A percentile compares a stretch with the other conserved stretches of the same genome.
These are phyloP conservation scores for Laguncularia racemosa DNA, from an alignment of 345 rosid genomes.

Conservation along the genomic window DNA sequence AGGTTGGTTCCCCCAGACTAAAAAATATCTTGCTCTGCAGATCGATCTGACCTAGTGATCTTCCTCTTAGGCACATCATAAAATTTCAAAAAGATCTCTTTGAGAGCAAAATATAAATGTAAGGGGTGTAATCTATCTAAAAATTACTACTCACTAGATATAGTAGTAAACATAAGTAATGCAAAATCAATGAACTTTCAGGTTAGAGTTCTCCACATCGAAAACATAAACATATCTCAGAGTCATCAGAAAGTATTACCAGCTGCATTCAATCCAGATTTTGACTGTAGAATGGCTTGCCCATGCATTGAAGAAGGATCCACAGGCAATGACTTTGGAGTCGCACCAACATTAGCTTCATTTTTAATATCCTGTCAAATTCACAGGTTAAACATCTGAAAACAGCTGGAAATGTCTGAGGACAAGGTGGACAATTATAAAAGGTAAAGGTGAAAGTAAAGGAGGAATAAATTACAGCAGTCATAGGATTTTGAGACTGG, in stretches of 20 bases:
- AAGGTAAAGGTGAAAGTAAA: neutral
- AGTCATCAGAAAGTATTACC: conserved; percentile 19
- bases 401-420: neutral
- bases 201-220: no score
- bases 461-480: conserved; percentile 24
- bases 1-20: no score
- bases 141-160: no score
- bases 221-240: conserved; percentile 4
- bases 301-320: conserved; percentile 57
- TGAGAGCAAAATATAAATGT: no score
- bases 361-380: conserved; percentile 44
- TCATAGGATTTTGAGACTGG: conserved; percentile 28
- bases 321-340: conserved; percentile 34
- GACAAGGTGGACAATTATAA: neutral
- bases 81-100: no score
- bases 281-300: conserved; percentile 49
- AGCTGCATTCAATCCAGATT: conserved; percentile 42
- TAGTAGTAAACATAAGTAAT: no score
- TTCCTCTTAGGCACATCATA: no score
- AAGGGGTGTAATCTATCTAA: no score
- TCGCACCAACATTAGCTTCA: conserved; percentile 37
- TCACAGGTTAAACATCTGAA: conserved; percentile 15
- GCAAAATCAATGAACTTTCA: no score
- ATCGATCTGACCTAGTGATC: no score
- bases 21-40: no score